phyloP scores from a whole-genome alignment of 495 filamentous ascomycete genomes.

The Hypoxylon trugodes region DNA sequence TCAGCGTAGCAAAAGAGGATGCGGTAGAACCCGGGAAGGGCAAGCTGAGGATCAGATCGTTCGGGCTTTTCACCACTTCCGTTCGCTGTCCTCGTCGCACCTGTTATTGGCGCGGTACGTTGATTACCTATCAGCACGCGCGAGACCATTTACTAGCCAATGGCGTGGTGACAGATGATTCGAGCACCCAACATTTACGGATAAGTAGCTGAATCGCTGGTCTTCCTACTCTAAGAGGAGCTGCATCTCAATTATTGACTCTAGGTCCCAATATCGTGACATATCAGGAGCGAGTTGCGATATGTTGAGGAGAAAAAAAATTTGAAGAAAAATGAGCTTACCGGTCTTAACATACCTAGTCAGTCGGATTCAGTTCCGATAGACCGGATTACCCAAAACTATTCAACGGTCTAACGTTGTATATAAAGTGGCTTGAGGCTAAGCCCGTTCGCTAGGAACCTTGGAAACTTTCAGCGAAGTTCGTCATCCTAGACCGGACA shows the following conservation, averaged over 20 bases:
- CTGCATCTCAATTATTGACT: conserved; percentile 26
- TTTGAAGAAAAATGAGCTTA: too few relatives aligned
- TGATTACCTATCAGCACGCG: conserved; percentile 40
- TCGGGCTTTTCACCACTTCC: conserved; percentile 32
- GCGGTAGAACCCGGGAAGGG: conserved; percentile 34
- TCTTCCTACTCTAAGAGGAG: conserved; percentile 26
- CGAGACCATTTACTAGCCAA: conserved; percentile 27
- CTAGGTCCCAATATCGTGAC: conserved; percentile 22
- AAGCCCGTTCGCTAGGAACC: conserved; percentile 29
- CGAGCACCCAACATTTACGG: conserved; percentile 32
- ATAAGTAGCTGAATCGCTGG: conserved; percentile 27
- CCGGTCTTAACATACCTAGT: conserved; percentile 15
- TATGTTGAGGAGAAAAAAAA: too few relatives aligned
- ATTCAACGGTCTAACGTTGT: conserved; percentile 10
- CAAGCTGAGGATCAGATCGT: conserved; percentile 31
- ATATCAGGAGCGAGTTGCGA: conserved; percentile 26
- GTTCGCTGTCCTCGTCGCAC: conserved; percentile 33
- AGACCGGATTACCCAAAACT: conserved; percentile 1
- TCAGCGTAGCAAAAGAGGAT: conserved; percentile 11
- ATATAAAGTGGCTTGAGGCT: conserved; percentile 21
- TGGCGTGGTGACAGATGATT: conserved; percentile 38
- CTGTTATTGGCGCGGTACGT: conserved; percentile 37
- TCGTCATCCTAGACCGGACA: conserved; percentile 29
- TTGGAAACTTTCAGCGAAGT: conserved; percentile 38
- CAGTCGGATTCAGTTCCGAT: conserved; percentile 25